These are phyloP conservation scores for Oehlia diaphana DNA, from an alignment of 192 early-diverging fungal species.

Conservation along the genomic window DNA sequence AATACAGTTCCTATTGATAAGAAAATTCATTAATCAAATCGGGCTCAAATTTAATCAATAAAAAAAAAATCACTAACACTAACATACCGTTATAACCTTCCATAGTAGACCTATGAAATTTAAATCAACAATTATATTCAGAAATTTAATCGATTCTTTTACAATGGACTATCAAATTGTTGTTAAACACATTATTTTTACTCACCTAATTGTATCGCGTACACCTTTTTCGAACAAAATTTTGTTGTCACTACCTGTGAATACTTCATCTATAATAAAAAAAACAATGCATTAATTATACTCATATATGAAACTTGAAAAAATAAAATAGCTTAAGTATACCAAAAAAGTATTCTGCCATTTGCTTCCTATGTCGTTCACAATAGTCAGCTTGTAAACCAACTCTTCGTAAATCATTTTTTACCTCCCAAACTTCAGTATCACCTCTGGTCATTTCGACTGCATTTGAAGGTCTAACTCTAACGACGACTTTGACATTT, in stretches of 20 bases:
- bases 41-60: background rate
- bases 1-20: conserved; percentile 79
- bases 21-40: background rate
- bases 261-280: conserved; percentile 33
- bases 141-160: background rate
- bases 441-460: conserved; percentile 56
- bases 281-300: background rate
- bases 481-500: conserved; percentile 71
- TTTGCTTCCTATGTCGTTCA: conserved; percentile 29
- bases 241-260: conserved; percentile 46
- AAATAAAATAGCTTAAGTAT: background rate
- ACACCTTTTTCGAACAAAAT: conserved; percentile 42
- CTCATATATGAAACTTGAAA: background rate
- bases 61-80: background rate
- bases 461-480: conserved; percentile 66
- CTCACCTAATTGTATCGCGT: conserved; percentile 42
- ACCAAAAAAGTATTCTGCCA: conserved; percentile 46
- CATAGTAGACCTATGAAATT: conserved; percentile 54
- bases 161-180: background rate
- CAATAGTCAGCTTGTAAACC: conserved; percentile 36
- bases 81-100: conserved; percentile 86
- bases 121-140: background rate
- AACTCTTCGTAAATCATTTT: conserved; percentile 31
- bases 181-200: background rate
- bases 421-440: conserved; percentile 45